Conservation (phyloP, 2,329 filamentous ascomycete genomes). For the Niveomyces coronatus region DNA sequence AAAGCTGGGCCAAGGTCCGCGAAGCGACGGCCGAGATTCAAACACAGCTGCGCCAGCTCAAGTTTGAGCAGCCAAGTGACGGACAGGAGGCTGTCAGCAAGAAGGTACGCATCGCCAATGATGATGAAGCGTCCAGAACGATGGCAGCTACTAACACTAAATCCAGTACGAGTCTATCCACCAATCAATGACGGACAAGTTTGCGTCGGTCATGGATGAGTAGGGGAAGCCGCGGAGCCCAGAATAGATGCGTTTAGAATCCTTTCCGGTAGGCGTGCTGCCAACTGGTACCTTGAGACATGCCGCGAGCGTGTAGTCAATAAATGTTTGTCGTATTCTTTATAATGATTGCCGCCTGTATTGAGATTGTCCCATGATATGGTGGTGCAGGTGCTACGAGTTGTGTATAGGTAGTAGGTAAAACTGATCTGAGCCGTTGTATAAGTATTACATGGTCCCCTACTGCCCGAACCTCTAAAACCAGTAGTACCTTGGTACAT, state of each 20-base stretch:
- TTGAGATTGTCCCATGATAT: neutral
- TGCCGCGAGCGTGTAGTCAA: conserved; percentile 9
- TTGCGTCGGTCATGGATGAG: conserved; percentile 91
- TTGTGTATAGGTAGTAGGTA: too few species aligned
- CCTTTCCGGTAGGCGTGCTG: conserved; percentile 5
- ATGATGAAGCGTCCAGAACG: neutral
- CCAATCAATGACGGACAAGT: conserved; percentile 92
- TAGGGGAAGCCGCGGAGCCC: conserved; percentile 38
- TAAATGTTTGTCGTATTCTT: neutral
- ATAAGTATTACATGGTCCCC: neutral
- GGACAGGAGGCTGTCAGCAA: conserved; percentile 70
- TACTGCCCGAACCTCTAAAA: too few species aligned
- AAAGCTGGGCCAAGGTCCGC: conserved; percentile 85
- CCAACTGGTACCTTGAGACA: conserved; percentile 5
- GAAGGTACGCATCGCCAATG: conserved; percentile 59
- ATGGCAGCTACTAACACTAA: conserved; percentile 30
- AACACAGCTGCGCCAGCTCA: conserved; percentile 76
- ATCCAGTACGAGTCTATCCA: conserved; percentile 80
- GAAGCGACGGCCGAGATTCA: conserved; percentile 86
- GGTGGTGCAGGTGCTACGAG: neutral
- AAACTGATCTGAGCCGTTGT: too few species aligned
- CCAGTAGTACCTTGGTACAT: too few species aligned
- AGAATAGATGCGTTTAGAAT: conserved; percentile 22
- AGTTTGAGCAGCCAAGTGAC: conserved; percentile 88
- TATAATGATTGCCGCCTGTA: too few species aligned